Conservation (phyloP, 257 asterid species). For the Nicotiana noctiflora region DNA sequence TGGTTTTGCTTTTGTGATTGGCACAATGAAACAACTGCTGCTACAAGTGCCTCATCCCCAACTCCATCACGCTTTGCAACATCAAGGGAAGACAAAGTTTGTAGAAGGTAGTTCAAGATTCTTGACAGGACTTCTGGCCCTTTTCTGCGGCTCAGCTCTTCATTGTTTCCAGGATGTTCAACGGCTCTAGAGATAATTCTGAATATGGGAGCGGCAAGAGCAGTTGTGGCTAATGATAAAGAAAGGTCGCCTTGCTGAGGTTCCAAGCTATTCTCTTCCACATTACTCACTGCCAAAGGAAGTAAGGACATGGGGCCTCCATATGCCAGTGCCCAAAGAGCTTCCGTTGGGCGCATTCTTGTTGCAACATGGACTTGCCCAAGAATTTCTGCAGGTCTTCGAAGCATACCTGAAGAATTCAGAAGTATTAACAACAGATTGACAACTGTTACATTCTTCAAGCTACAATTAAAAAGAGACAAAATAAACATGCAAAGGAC, state of each 20-base stretch:
- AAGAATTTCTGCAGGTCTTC: conserved; percentile 98
- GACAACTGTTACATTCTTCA: background rate
- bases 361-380: conserved; percentile 98
- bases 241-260: conserved; percentile 69
- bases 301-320: conserved; percentile 96
- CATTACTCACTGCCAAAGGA: conserved; percentile 77
- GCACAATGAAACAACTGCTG: conserved; percentile 81
- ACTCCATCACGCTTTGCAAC: conserved; percentile 57
- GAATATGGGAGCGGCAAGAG: conserved; percentile 89
- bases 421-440: background rate
- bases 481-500: background rate
- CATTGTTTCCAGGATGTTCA: conserved; percentile 83
- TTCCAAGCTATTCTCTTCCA: conserved; percentile 78
- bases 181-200: conserved; percentile 87
- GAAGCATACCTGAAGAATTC: conserved; percentile 56
- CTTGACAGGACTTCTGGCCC: conserved; percentile 95
- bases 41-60: conserved; percentile 86
- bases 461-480: background rate
- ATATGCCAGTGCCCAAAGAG: conserved; percentile 94
- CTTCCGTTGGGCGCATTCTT: conserved; percentile 88
- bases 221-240: conserved; percentile 59
- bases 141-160: conserved; percentile 77
- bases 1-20: conserved; percentile 87
- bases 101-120: conserved; percentile 82
- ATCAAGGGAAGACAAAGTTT: conserved; percentile 64